These are phyloP conservation scores for Dioscorea zingiberensis DNA, from an alignment of 106 monocot genomes.

Conservation along the genomic window DNA sequence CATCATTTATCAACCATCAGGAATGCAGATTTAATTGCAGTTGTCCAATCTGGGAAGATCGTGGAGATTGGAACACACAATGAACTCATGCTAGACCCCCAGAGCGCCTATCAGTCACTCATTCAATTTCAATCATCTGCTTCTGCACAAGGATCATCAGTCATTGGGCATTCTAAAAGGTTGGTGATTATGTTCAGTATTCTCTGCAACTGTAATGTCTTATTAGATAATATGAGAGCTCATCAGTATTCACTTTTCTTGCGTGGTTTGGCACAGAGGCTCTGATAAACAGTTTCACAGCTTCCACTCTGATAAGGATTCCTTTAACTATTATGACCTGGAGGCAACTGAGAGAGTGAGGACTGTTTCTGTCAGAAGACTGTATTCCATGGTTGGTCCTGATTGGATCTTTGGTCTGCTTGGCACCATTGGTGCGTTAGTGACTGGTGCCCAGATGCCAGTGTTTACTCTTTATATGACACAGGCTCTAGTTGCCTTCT, in stretches of 20 bases:
- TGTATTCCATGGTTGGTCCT: conserved; percentile 28
- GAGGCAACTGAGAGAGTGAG: conserved; percentile 16
- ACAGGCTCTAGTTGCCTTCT: conserved; percentile 33
- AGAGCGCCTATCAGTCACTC: conserved; percentile 19
- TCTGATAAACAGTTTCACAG: conserved; percentile 28
- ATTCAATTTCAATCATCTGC: conserved; percentile 21
- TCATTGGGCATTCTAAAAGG: no score
- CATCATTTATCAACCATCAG: not conserved
- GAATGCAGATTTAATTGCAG: not conserved
- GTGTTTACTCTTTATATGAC: conserved; percentile 31
- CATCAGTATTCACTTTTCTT: not conserved
- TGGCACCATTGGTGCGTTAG: conserved; percentile 20
- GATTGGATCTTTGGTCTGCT: conserved; percentile 32
- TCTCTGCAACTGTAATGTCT: no score
- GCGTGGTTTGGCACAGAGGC: conserved; percentile 1
- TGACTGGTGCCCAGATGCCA: conserved; percentile 27
- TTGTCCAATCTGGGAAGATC: not conserved
- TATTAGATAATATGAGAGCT: not conserved
- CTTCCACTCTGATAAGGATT: conserved; percentile 23
- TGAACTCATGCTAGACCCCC: conserved; percentile 16
- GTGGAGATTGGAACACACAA: conserved; percentile 25
- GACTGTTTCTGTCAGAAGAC: conserved; percentile 21
- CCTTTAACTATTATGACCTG: not conserved
- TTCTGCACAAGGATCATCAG: not conserved
- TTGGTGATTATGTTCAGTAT: no score